Percentiles rank a stretch among this genome's conserved stretches.
Conservation (phyloP, 805 yeast genomes). For the Candida loeiensis region DNA sequence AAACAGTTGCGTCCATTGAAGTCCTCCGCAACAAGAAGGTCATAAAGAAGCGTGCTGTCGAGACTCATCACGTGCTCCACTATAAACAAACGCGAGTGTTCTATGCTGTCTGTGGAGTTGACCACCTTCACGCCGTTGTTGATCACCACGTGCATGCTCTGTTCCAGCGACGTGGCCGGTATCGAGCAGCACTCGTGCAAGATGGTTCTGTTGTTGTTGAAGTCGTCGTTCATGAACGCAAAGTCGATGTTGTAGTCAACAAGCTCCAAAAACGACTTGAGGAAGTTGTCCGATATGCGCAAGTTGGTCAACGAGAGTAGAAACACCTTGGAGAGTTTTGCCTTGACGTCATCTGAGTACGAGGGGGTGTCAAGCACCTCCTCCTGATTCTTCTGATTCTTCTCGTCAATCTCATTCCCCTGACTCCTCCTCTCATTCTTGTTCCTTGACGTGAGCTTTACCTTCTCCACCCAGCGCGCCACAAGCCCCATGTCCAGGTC, state of each 20-base stretch:
- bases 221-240: slow-evolving; percentile 59
- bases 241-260: slow-evolving; percentile 53
- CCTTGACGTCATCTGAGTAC: slow-evolving; percentile 15
- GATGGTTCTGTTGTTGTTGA: slow-evolving; percentile 55
- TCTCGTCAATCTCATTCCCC: neutral
- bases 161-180: slow-evolving; percentile 24
- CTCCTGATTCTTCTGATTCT: neutral
- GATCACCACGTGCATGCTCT: slow-evolving; percentile 27
- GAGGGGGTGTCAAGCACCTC: no score
- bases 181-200: slow-evolving; percentile 65
- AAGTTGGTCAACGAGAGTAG: slow-evolving; percentile 61
- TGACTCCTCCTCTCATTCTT: neutral
- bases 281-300: slow-evolving; percentile 60
- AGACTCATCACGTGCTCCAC: slow-evolving; percentile 31
- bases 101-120: slow-evolving; percentile 34
- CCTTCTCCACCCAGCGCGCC: slow-evolving; percentile 39
- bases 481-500: slow-evolving; percentile 37
- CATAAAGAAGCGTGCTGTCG: slow-evolving; percentile 13
- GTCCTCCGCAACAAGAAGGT: slow-evolving; percentile 45
- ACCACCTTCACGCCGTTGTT: slow-evolving; percentile 43
- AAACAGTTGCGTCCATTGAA: slow-evolving; percentile 75
- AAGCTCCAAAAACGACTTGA: slow-evolving; percentile 46
- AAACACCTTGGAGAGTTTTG: slow-evolving; percentile 64
- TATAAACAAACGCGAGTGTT: slow-evolving; percentile 37
- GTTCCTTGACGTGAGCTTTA: slow-evolving; percentile 11